Base-by-base conservation (phyloP, 495 filamentous ascomycete genomes). In the Neurospora sp. region DNA sequence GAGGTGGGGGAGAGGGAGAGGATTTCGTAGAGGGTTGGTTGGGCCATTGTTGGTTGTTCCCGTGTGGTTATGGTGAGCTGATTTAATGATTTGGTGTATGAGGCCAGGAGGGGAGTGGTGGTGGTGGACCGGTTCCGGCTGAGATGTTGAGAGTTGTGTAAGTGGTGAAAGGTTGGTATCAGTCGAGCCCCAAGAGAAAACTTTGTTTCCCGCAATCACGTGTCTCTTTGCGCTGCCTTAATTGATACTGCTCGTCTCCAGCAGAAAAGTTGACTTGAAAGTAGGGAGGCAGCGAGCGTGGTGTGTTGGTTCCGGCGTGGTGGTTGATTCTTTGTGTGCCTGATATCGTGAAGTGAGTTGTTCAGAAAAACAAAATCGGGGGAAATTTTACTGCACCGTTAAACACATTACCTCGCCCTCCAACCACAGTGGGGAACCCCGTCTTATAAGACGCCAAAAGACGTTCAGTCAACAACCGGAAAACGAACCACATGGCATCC, bases 21-120 rank as follows among this genome's bases (percentile, higher is more conserved):
- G 77, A 85, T 79, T 70, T 84, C 79, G 76, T 86, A 86, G 78
- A 84, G 80, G 70, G 83, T 85, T 73, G 78, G 79, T 12, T 66
- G 54, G 54, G 46, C 23, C 46, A 54, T 54, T 23, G 20, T 54
- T 20, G 6, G 9, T n/a, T n/a, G 8, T 44, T 46, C 14, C 4
- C 16, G 18, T 14, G 39, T 14, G 4, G 69, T 39, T 44, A 72
- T 18, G 42, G 3, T 66, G 18, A 11, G 41, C 59, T 23, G 70
- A 62, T 69, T n/a, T 62, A 31, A 23, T n/a, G n/a, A n/a, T 44
- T 74, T 74, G 23, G 23, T 42, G 44, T 48, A 2, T 9, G 40
- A 39, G 70, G 59, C 4, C 54, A 5, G 14, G 18, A 5, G 18
- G 41, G 37, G n/a, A 1, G 20, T 38, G 62, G 23, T 69, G 59